Conservation (phyloP, 2,329 filamentous ascomycete genomes). For the Penicillium sp. region DNA sequence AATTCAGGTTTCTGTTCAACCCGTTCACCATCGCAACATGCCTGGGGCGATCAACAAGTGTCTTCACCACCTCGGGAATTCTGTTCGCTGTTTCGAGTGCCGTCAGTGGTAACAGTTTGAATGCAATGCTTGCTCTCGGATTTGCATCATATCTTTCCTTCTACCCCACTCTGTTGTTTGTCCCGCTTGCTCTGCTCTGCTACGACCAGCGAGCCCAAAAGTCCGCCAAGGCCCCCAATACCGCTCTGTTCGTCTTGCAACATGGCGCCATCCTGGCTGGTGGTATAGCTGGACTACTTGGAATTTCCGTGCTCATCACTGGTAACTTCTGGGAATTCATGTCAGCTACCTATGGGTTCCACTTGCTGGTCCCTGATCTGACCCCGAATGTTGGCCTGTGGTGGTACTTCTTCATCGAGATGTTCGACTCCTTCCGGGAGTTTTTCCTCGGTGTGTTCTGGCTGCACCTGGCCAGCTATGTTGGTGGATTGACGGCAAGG, state of each 20-base stretch:
- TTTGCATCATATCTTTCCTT: constrained; percentile 90
- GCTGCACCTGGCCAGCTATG: constrained; percentile 90
- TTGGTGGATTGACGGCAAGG: constrained; percentile 80
- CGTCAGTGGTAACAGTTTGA: constrained; percentile 70
- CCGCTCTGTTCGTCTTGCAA: constrained; percentile 56
- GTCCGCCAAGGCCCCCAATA: constrained; percentile 36
- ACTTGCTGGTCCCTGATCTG: constrained; percentile 85
- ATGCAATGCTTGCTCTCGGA: constrained; percentile 80
- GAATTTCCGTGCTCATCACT: constrained; percentile 72
- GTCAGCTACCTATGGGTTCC: constrained; percentile 86
- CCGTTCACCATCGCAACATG: constrained; percentile 92
- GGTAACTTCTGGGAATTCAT: constrained; percentile 85
- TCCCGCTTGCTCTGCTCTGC: constrained; percentile 77
- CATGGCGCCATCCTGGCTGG: constrained; percentile 58
- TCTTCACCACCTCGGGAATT: constrained; percentile 87
- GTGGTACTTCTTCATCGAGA: constrained; percentile 99
- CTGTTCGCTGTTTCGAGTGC: constrained; percentile 82
- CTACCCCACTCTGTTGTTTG: constrained; percentile 84
- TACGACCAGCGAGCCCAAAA: constrained; percentile 65
- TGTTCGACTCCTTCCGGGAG: constrained; percentile 96
- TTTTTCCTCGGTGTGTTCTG: constrained; percentile 99
- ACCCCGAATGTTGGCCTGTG: constrained; percentile 94
- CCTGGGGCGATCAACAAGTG: constrained; percentile 82
- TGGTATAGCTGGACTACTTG: constrained; percentile 66
- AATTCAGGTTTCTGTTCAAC: constrained; percentile 83